Base-by-base conservation (phyloP, 1,139 yeast species). In the Geotrichum carabidarum region DNA sequence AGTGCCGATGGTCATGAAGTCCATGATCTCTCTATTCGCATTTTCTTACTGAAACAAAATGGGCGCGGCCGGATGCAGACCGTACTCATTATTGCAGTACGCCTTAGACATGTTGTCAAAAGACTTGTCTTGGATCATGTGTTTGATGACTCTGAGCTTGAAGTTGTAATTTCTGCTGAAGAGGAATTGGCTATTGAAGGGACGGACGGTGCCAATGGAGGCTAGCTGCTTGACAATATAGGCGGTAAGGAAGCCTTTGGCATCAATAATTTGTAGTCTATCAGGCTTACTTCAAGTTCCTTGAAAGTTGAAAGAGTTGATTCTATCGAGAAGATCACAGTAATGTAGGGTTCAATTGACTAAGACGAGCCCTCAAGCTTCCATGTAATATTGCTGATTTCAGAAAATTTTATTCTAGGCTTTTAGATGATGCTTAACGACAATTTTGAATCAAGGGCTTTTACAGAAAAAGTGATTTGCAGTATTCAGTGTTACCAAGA, bases 161-260 rank as follows among this genome's bases (percentile, higher is more conserved):
- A 80, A 36, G 12, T 30, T 49, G 1, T 49, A 48, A 17, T 42
- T 68, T 60, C 57, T 68, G 62, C 57, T 65, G 14, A 50, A 60
- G 62, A 76, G 71, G 52, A 68, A 70, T 36, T 76, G 77, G n/a
- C 81, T 84, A 63, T 79, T 79, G 0, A 65, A 71, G 45, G 71
- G 71, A 1, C 88, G 73, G 1, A 79, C 86, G 1, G 84, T 75
- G 8, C 85, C 86, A 18, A 83, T 71, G 8, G 83, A 86, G 1
- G 66, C 65, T 78, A 79, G 14, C 76, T 61, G 68, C 36, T 65
- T 63, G 15, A 72, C 67, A 45, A 78, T 68, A 60, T 79, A 79
- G 54, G 73, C 76, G 38, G 82, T 82, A 58, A 79, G 73, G 62
- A 71, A 79, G 8, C 83, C 83, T 17, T 78, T 69, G 27, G 80